Percentiles rank a stretch among this genome's conserved stretches.
Conservation (phyloP, 345 rosid species). For the Sisymbrium irio region DNA sequence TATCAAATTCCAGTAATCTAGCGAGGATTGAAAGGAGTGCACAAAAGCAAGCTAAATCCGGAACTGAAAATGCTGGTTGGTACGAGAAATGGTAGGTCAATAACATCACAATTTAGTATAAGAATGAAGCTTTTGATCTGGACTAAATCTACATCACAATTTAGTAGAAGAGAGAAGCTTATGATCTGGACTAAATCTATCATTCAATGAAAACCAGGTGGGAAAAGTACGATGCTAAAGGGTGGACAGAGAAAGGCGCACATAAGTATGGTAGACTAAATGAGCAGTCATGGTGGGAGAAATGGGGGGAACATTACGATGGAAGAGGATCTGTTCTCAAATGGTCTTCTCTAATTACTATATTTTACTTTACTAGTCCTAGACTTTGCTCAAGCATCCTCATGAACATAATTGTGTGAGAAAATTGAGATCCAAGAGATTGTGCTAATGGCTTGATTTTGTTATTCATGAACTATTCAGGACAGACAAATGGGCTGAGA, state of each 20-base stretch:
- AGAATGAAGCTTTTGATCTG: constrained; percentile 1
- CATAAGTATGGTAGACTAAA: constrained; percentile 93
- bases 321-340: constrained; percentile 97
- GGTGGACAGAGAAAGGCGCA: constrained; percentile 99
- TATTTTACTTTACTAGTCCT: constrained; percentile 3
- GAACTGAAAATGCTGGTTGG: constrained; percentile 97
- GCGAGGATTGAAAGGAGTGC: constrained; percentile 99
- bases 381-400: background rate
- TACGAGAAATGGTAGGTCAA: constrained; percentile 87
- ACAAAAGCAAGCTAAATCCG: constrained; percentile 95
- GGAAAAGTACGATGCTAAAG: constrained; percentile 99
- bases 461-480: constrained; percentile 49
- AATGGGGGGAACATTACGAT: constrained; percentile 99
- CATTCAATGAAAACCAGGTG: constrained; percentile 57
- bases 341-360: constrained; percentile 53
- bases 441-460: constrained; percentile 13
- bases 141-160: too few species aligned
- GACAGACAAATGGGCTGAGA: constrained; percentile 99
- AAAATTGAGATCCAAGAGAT: background rate
- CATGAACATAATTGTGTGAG: background rate
- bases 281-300: constrained; percentile 99
- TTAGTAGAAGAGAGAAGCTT: background rate
- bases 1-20: constrained; percentile 63
- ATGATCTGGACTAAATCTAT: constrained; percentile 9
- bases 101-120: constrained; percentile 1